A percentile compares a stretch with the other conserved stretches of the same genome.
Conservation (phyloP, 164 flowering plant species). For the Umbellularia californica region DNA sequence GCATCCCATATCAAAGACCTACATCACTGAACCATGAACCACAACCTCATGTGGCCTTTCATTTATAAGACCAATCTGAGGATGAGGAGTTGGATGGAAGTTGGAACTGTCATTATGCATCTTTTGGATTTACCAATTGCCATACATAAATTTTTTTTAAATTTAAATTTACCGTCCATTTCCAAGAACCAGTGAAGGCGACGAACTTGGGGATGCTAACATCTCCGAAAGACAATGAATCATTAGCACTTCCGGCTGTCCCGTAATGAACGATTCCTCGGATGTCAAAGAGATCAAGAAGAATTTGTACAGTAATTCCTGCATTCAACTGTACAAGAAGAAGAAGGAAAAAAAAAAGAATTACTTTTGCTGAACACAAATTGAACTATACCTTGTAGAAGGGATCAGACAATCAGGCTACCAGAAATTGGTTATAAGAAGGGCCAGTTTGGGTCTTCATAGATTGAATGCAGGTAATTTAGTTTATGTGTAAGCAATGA, state of each 20-base stretch:
- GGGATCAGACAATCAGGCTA: neutral
- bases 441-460: too few species aligned
- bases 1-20: too few species aligned
- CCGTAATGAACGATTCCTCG: slow-evolving; percentile 55
- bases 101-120: too few species aligned
- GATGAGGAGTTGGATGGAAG: too few species aligned
- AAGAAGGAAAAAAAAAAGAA: neutral
- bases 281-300: slow-evolving; percentile 41
- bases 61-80: too few species aligned
- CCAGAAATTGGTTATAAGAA: too few species aligned
- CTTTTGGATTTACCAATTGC: too few species aligned
- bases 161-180: slow-evolving; percentile 38
- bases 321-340: slow-evolving; percentile 38
- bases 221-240: slow-evolving; percentile 44
- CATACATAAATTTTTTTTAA: neutral
- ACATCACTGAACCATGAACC: too few species aligned
- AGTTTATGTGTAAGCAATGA: too few species aligned
- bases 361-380: neutral
- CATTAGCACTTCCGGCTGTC: slow-evolving; percentile 46
- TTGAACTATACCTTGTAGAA: neutral
- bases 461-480: too few species aligned
- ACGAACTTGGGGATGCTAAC: slow-evolving; percentile 38
- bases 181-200: slow-evolving; percentile 51
- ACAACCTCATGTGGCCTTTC: too few species aligned
- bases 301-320: slow-evolving; percentile 44